These are phyloP conservation scores for Euryodendron excelsum DNA, from an alignment of 148 eudicot genomes.

Conservation along the genomic window DNA sequence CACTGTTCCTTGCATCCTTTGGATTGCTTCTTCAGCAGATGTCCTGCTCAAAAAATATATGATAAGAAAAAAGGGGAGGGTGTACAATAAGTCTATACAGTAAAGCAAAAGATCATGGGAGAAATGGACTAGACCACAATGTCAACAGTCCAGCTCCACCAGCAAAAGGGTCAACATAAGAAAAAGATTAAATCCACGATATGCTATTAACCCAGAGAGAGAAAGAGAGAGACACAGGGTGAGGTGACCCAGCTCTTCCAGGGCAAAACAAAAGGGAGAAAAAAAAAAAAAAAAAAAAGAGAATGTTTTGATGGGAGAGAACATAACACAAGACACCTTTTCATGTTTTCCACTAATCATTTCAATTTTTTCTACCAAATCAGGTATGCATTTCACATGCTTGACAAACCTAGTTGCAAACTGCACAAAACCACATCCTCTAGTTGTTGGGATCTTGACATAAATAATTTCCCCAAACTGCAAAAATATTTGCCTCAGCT, in stretches of 20 bases:
- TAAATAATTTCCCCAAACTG: constrained; percentile 89
- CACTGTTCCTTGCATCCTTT: constrained; percentile 76
- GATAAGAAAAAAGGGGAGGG: background rate
- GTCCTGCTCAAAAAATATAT: constrained; percentile 40
- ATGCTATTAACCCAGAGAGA: background rate
- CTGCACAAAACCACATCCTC: constrained; percentile 96
- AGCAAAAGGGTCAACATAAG: constrained; percentile 1
- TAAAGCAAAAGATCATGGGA: background rate
- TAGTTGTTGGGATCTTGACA: constrained; percentile 76
- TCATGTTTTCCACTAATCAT: background rate
- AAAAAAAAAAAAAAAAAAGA: background rate
- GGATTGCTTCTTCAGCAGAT: constrained; percentile 94
- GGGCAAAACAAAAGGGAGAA: no score
- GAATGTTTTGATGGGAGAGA: background rate
- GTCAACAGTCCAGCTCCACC: background rate
- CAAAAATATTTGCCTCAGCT: constrained; percentile 74
- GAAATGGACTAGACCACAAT: constrained; percentile 6
- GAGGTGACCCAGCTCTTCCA: no score
- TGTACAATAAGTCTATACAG: background rate
- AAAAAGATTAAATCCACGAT: background rate
- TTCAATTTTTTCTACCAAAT: background rate
- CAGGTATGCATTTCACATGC: background rate
- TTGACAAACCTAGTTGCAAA: constrained; percentile 65
- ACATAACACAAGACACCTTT: background rate
- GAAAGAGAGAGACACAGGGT: background rate